These are phyloP conservation scores for Annulohypoxylon bovei DNA, from an alignment of 495 filamentous ascomycete genomes.

Conservation along the genomic window DNA sequence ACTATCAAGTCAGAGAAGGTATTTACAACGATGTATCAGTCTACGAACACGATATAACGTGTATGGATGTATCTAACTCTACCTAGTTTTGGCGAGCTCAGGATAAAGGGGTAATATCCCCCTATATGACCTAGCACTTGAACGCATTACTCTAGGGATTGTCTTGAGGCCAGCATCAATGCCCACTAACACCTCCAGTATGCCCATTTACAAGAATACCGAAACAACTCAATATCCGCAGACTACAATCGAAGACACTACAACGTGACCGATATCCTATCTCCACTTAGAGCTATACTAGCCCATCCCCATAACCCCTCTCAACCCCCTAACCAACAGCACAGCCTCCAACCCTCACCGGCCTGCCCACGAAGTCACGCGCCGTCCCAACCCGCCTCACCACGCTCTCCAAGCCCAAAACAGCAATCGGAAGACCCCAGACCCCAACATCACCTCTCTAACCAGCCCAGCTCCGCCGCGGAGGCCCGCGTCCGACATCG, in stretches of 20 bases:
- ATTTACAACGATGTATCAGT: too few relatives aligned
- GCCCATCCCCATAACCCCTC: background rate
- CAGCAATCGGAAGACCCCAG: background rate
- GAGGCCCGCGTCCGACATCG: background rate
- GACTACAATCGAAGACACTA: too few relatives aligned
- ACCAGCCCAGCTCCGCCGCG: background rate
- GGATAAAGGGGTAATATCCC: background rate
- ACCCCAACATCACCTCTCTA: background rate
- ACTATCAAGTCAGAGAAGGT: too few relatives aligned
- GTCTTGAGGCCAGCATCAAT: background rate
- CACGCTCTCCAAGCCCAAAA: background rate
- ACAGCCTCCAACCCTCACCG: too few relatives aligned
- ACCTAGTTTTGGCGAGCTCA: background rate
- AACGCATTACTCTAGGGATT: background rate
- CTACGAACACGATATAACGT: background rate
- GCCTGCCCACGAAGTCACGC: background rate
- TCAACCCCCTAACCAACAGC: background rate
- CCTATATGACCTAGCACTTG: background rate
- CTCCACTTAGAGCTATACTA: background rate
- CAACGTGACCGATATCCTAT: background rate
- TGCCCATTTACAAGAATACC: background rate
- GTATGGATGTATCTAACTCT: background rate
- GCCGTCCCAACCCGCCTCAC: background rate
- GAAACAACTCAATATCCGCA: background rate
- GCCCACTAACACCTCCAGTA: background rate